phyloP scores from a whole-genome alignment of 2,329 filamentous ascomycete species.

The Venturia carpophila region DNA sequence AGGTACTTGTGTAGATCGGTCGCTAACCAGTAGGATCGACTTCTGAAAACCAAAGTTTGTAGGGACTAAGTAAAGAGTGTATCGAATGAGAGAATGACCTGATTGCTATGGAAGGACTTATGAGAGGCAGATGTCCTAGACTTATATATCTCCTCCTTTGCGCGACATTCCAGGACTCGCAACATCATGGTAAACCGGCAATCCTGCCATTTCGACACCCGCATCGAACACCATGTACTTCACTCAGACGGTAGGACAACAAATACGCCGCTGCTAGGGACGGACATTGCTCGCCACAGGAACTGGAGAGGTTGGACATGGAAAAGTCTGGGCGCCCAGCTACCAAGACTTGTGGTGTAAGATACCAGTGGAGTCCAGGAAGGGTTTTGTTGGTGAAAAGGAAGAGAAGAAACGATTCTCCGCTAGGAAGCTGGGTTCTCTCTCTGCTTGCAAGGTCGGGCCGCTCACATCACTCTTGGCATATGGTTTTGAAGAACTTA shows the following conservation, averaged over 20 bases:
- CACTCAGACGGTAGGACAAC: neutral
- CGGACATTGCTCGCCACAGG: neutral
- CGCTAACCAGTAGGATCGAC: conserved; percentile 2
- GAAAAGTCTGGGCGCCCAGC: conserved; percentile 3
- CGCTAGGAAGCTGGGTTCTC: neutral
- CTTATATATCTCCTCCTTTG: neutral
- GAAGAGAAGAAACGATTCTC: neutral
- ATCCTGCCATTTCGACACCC: neutral
- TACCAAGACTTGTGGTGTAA: neutral
- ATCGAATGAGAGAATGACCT: conserved; percentile 1
- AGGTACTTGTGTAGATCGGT: neutral
- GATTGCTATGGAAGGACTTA: neutral
- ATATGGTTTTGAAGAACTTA: neutral
- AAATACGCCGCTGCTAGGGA: neutral
- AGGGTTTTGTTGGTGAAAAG: neutral
- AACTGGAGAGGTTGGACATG: neutral
- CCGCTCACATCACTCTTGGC: neutral
- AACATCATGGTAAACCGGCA: neutral
- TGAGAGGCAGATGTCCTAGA: neutral
- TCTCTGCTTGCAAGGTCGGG: neutral
- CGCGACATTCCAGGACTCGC: neutral
- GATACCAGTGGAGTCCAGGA: neutral
- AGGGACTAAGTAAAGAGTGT: neutral
- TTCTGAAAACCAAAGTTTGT: neutral
- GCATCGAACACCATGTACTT: neutral